These are phyloP conservation scores for Hericium coralloides DNA, from an alignment of 768 basidiomycete genomes.

Conservation along the genomic window DNA sequence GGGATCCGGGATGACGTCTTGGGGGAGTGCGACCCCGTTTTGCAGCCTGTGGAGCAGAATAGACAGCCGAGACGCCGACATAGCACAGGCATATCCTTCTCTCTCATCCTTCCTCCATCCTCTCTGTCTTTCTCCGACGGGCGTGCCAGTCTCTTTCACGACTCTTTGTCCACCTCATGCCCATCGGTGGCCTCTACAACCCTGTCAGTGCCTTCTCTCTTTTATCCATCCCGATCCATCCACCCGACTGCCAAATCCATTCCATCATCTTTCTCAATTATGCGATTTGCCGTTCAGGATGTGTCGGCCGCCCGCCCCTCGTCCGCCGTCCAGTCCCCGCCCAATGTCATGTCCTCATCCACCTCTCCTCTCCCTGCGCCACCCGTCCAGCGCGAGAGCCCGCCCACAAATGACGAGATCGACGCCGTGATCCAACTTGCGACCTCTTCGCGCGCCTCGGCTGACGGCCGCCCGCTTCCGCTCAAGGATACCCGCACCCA, in stretches of 20 bases:
- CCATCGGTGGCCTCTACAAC: no score
- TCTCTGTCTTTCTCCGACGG: not conserved
- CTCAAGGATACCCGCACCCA: slow-evolving; percentile 86
- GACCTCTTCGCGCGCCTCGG: slow-evolving; percentile 55
- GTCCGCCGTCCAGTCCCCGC: not conserved
- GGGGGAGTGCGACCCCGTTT: not conserved
- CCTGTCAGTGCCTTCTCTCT: not conserved
- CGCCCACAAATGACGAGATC: slow-evolving; percentile 73
- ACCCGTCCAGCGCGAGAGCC: slow-evolving; percentile 1
- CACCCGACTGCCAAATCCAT: not conserved
- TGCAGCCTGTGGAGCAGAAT: not conserved
- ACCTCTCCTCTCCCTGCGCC: not conserved
- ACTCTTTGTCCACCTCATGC: not conserved
- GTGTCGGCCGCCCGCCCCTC: not conserved
- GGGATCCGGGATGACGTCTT: not conserved
- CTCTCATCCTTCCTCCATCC: not conserved
- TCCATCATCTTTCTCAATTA: no score
- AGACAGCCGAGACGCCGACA: no score
- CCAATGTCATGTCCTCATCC: not conserved
- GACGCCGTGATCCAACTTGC: slow-evolving; percentile 89
- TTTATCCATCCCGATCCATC: not conserved
- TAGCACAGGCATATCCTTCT: no score
- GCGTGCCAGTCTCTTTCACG: not conserved
- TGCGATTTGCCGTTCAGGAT: no score
- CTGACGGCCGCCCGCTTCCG: slow-evolving; percentile 37